phyloP scores from a whole-genome alignment of 257 asterid species.

The Coffea eugenioides region DNA sequence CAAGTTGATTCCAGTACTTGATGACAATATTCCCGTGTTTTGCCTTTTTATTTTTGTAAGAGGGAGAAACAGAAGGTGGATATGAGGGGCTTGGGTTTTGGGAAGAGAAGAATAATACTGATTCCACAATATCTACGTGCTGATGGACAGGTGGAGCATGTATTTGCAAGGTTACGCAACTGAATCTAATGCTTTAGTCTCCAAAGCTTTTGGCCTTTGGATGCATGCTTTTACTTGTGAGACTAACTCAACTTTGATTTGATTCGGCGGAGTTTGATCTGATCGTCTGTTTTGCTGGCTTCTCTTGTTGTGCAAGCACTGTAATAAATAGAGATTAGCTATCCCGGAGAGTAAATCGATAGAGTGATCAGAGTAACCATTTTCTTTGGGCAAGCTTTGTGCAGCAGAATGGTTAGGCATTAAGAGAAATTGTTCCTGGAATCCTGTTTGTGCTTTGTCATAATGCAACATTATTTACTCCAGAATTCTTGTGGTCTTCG shows the following conservation, averaged over 20 bases:
- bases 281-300: neutral
- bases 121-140: neutral
- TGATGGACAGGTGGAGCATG: neutral
- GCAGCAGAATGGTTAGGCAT: neutral
- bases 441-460: conserved; percentile 9
- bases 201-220: neutral
- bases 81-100: neutral
- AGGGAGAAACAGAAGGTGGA: neutral
- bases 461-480: neutral
- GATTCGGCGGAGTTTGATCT: neutral
- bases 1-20: neutral
- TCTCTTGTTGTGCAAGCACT: neutral
- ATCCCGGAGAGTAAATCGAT: neutral
- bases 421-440: neutral
- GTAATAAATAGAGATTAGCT: neutral
- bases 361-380: neutral
- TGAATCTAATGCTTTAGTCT: neutral
- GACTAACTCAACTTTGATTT: neutral
- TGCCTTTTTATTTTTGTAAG: neutral
- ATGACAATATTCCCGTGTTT: neutral
- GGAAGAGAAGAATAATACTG: neutral
- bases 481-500: conserved; percentile 15
- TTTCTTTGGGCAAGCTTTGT: neutral
- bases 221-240: neutral
- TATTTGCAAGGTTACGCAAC: neutral